Conservation (phyloP, 371 early-diverging fungal species). For the Capniomyces stellatus region DNA sequence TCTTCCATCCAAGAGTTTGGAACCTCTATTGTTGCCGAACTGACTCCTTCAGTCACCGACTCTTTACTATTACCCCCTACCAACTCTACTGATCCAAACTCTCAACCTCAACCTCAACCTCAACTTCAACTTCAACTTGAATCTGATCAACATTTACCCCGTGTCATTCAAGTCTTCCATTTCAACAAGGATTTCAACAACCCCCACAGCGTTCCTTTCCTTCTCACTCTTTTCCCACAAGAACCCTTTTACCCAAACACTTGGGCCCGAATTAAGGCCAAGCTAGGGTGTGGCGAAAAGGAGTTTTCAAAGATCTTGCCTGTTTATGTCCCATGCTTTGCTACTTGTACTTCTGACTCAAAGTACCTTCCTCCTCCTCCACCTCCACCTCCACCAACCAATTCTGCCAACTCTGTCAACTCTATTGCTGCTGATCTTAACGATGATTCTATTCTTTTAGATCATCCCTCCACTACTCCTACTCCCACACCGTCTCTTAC, state of each 20-base stretch:
- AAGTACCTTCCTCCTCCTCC: background rate
- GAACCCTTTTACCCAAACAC: conserved; percentile 46
- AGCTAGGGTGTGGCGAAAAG: conserved; percentile 65
- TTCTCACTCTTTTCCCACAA: conserved; percentile 40
- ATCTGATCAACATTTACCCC: too few relatives aligned
- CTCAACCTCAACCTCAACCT: too few relatives aligned
- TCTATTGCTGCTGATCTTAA: background rate
- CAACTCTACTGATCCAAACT: conserved; percentile 6
- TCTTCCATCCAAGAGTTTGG: conserved; percentile 16
- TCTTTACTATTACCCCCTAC: conserved; percentile 18
- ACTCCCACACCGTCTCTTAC: background rate
- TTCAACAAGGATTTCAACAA: conserved; percentile 42
- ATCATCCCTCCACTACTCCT: background rate
- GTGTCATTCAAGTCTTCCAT: conserved; percentile 49
- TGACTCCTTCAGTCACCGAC: conserved; percentile 7
- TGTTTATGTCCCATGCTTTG: conserved; percentile 22
- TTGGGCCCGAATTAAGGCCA: conserved; percentile 45
- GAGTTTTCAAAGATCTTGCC: conserved; percentile 67
- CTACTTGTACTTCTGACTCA: background rate
- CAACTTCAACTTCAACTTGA: too few relatives aligned
- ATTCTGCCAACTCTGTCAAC: background rate
- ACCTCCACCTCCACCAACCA: background rate
- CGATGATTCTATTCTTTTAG: background rate
- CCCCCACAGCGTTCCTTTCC: conserved; percentile 70
- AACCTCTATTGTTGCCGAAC: conserved; percentile 3